Evolutionary conservation across 2,329 filamentous ascomycete species (phyloP), one percentile per base, ranked within the genome.

Genomic region (Alternaria triticina): DNA sequence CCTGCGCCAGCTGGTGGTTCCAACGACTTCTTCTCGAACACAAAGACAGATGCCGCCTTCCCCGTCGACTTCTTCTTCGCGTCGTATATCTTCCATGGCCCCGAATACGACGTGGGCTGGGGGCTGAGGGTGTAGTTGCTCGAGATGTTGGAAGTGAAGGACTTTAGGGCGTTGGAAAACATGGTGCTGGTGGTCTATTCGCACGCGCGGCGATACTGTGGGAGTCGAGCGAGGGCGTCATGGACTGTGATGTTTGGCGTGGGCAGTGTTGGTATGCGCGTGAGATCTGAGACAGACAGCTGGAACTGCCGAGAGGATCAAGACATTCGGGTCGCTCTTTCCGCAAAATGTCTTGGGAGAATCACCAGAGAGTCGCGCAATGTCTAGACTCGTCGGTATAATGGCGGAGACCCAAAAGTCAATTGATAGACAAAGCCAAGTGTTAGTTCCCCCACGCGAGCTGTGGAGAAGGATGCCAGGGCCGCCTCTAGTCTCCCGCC

Each of bases 41-140:
- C 90, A 75, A 98, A 99, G 70, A 98, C 90, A 15, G 94, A 97
- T 59, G 91, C 96, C 8, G 90, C 81, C 79, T 96, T 97, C 70
- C 92, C 93, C 0, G 94, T 97, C 28, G 91, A 93, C 82, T 97
- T 98, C 83, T 96, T 96, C 85, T 97, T 98, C 62, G 92, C 94
- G 83, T 97, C 94, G 86, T 95, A 95, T 75, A 99, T 96, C 83
- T 94, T 97, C 96, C 96, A 99, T 62, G 94, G 93, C 17, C 96
- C 96, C 15, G 94, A 92, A 56, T 89, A 89, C 55, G 93, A 91
- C n/a, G 89, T 90, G 11, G 91, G 88, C 63, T 88, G 89, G 25
- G 90, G 86, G 22, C 93, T 90, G 69, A 98, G 86, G 71, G 91
- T 89, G 82, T 99, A 99, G 83, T 97, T 96, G 77, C 91, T 90